Conservation (phyloP, 345 rosid species). For the Adansonia digitata region DNA sequence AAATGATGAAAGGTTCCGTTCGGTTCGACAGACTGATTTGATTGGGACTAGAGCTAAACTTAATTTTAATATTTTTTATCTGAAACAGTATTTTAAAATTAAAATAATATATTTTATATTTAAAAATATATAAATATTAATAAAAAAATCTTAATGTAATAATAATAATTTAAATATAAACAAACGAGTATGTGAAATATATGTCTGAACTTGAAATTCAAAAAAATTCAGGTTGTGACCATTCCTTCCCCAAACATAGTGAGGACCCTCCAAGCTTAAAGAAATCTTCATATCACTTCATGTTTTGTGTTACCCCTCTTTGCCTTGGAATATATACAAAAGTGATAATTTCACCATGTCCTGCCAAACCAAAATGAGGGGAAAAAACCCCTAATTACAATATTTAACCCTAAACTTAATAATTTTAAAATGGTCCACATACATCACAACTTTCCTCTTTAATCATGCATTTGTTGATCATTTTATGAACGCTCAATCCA, state of each 20-base stretch:
- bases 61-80: too few relatives aligned
- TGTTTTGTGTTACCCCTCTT: slow-evolving; percentile 21
- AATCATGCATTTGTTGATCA: not conserved
- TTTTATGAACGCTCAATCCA: not conserved
- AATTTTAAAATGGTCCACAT: not conserved
- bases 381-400: not conserved
- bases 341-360: not conserved
- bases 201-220: not conserved
- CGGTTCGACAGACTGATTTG: too few relatives aligned
- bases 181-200: not conserved
- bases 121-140: too few relatives aligned
- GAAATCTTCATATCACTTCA: slow-evolving; percentile 15
- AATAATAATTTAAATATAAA: too few relatives aligned
- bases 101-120: too few relatives aligned
- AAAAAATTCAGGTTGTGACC: slow-evolving; percentile 39
- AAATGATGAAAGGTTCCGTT: too few relatives aligned
- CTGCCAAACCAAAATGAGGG: slow-evolving; percentile 14
- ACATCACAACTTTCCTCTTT: not conserved
- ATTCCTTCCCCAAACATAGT: too few relatives aligned
- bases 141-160: too few relatives aligned
- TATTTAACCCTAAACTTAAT: not conserved
- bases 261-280: slow-evolving; percentile 33
- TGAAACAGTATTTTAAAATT: too few relatives aligned
- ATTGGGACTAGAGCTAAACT: too few relatives aligned
- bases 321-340: not conserved